Conservation (phyloP, 352 stramenopile species). For the Phytophthora sp. region DNA sequence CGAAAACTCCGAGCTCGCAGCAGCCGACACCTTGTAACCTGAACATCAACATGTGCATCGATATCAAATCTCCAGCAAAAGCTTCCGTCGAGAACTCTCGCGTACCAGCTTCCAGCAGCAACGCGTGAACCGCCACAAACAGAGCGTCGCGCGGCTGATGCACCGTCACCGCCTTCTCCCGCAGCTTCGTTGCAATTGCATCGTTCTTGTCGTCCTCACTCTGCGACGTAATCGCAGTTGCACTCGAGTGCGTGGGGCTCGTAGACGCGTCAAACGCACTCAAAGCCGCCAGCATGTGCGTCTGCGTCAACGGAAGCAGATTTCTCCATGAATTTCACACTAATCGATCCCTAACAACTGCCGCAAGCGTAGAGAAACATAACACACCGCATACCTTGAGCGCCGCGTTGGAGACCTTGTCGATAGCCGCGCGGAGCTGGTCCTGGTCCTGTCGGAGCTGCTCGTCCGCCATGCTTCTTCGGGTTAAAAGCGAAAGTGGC, state of each 20-base stretch:
- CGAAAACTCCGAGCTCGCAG: conserved; percentile 29
- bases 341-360: too few relatives aligned
- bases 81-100: not conserved
- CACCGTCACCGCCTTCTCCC: conserved; percentile 50
- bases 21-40: conserved; percentile 52
- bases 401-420: conserved; percentile 26
- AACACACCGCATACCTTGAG: conserved; percentile 44
- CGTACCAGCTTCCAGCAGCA: conserved; percentile 77
- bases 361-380: not conserved
- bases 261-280: conserved; percentile 39
- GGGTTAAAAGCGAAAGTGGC: not conserved
- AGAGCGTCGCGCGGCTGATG: conserved; percentile 64
- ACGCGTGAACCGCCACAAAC: conserved; percentile 70
- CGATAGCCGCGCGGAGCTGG: conserved; percentile 46
- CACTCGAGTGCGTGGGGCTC: conserved; percentile 1
- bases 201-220: conserved; percentile 51
- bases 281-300: conserved; percentile 76
- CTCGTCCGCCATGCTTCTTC: conserved; percentile 43
- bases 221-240: not conserved
- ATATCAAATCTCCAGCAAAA: not conserved
- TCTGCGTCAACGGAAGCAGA: conserved; percentile 37
- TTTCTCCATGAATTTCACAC: conserved; percentile 17
- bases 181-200: conserved; percentile 44
- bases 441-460: conserved; percentile 40
- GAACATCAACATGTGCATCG: conserved; percentile 4